phyloP scores from a whole-genome alignment of 2,329 filamentous ascomycete species.

The Curvularia sp. region DNA sequence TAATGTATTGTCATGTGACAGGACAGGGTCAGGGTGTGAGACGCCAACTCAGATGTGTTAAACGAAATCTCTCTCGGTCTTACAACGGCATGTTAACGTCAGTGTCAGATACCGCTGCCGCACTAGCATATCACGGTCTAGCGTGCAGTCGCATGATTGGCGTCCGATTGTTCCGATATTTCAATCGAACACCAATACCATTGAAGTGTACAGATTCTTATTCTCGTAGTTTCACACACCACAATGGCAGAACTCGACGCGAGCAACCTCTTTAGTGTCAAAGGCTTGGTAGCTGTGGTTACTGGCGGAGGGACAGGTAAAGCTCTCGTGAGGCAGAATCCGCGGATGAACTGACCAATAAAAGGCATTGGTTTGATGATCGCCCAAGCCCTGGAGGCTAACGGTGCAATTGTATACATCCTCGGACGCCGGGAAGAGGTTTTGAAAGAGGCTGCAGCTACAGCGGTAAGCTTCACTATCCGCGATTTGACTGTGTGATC shows the following conservation, averaged over 20 bases:
- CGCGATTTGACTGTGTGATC: not conserved
- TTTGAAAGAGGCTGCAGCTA: conserved; percentile 20
- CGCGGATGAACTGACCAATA: not conserved
- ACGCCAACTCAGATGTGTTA: not conserved
- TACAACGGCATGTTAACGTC: conserved; percentile 1
- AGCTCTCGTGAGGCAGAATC: not conserved
- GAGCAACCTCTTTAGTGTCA: conserved; percentile 20
- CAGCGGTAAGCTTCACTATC: conserved; percentile 1
- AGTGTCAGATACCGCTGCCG: not conserved
- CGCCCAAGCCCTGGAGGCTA: conserved; percentile 28
- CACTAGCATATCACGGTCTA: not conserved
- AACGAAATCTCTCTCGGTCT: not conserved
- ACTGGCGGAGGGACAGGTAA: conserved; percentile 30
- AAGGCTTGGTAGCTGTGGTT: conserved; percentile 26
- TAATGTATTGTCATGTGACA: not conserved
- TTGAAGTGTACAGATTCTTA: not conserved
- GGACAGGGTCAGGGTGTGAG: not conserved
- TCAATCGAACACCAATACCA: not conserved
- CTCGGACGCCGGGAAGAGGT: conserved; percentile 31
- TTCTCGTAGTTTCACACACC: not conserved
- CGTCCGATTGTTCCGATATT: not conserved
- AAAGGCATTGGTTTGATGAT: conserved; percentile 36
- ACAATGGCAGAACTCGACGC: conserved; percentile 15
- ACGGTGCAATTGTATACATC: conserved; percentile 35
- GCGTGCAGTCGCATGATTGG: not conserved